Evolutionary conservation across 345 rosid species (phyloP).

Genomic region (Laguncularia racemosa): DNA sequence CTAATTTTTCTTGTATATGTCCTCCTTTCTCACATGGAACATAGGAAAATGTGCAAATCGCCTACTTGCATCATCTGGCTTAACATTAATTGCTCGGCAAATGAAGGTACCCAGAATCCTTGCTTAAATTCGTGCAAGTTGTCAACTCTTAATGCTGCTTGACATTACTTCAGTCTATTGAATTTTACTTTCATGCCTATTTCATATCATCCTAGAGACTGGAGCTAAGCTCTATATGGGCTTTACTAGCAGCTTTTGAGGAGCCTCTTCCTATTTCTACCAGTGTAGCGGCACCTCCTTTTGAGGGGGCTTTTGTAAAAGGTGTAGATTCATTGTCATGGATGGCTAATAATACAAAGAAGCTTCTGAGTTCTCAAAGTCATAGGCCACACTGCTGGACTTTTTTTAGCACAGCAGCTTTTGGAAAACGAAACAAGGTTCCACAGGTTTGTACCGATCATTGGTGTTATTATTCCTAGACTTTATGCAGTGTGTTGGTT

Average conservation of each 20-base stretch:
- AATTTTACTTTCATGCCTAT: background rate
- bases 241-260: constrained; percentile 87
- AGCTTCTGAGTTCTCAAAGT: constrained; percentile 33
- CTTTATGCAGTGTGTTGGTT: background rate
- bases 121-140: background rate
- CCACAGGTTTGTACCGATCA: constrained; percentile 49
- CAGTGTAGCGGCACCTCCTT: constrained; percentile 18
- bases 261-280: constrained; percentile 59
- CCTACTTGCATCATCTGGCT: constrained; percentile 78
- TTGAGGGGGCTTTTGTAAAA: constrained; percentile 90
- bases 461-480: background rate
- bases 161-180: background rate
- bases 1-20: background rate
- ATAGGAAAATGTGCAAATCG: constrained; percentile 94
- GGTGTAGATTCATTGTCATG: constrained; percentile 79
- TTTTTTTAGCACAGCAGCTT: constrained; percentile 74
- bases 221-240: constrained; percentile 83
- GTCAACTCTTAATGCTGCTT: background rate
- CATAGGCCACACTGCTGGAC: constrained; percentile 68
- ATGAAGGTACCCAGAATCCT: constrained; percentile 55
- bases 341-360: constrained; percentile 86
- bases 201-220: constrained; percentile 31
- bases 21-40: constrained; percentile 7
- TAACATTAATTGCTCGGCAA: constrained; percentile 78
- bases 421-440: constrained; percentile 79